A percentile compares a stretch with the other conserved stretches of the same genome.
Conservation (phyloP, 2,329 filamentous ascomycete species). For the Pseudopyricularia cyperi region DNA sequence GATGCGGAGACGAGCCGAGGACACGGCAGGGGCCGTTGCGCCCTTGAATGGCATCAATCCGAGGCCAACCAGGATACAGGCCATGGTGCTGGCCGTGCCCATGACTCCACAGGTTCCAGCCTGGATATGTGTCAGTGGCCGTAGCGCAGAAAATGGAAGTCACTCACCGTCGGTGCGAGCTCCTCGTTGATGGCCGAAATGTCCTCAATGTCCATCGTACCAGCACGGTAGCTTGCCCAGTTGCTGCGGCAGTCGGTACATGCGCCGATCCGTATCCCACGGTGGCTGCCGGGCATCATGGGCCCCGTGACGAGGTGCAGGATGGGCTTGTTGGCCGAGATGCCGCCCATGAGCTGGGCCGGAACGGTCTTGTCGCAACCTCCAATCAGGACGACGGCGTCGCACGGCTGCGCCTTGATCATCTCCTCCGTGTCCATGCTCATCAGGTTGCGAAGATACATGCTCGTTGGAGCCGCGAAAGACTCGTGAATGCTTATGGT, state of each 20-base stretch:
- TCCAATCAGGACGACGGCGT: conserved; percentile 55
- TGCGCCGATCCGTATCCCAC: conserved; percentile 52
- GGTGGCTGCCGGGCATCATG: conserved; percentile 58
- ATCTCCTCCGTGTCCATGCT: conserved; percentile 73
- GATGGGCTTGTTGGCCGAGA: conserved; percentile 61
- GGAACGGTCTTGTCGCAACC: conserved; percentile 66
- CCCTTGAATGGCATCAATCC: conserved; percentile 69
- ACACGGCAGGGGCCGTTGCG: conserved; percentile 66
- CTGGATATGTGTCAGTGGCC: conserved; percentile 11
- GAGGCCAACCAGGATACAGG: conserved; percentile 68
- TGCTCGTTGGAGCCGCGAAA: conserved; percentile 59
- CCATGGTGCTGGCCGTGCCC: conserved; percentile 88
- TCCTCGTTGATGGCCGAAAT: conserved; percentile 60
- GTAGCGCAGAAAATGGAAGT: background rate
- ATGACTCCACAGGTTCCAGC: conserved; percentile 79
- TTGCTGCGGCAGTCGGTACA: conserved; percentile 66
- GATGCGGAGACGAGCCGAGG: conserved; percentile 66
- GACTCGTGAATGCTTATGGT: conserved; percentile 61
- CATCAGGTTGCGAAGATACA: conserved; percentile 65
- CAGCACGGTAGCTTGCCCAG: conserved; percentile 57
- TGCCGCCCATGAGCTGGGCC: conserved; percentile 63
- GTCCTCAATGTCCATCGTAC: conserved; percentile 56
- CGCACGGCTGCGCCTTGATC: conserved; percentile 58
- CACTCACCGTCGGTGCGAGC: conserved; percentile 51
- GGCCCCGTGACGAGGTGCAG: conserved; percentile 58